Base-by-base conservation (phyloP, 371 early-diverging fungal species). In the Saksenaea oblongispora region DNA sequence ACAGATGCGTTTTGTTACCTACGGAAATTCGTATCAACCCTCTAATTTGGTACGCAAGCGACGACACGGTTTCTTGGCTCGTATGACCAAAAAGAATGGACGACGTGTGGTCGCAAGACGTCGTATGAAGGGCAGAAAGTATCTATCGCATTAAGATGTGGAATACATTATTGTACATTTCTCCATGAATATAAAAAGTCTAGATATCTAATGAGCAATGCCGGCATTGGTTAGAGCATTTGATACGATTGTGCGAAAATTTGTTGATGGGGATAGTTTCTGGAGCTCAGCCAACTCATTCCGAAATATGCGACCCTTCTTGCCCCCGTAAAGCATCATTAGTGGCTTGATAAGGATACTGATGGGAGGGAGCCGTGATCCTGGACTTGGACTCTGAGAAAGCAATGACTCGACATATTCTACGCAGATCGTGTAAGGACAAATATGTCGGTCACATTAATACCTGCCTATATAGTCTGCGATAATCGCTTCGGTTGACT, bases 1-100 rank as follows among this genome's bases (percentile, higher is more conserved):
- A 61, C 90, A 90, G 69, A 80, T 85, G 68, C 89, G 93, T 54
- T 91, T 86, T 64, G 82, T 84, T 36, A 84, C 89, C 8, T 95
- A 89, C 66, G 98, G 98, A 55, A 87, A 90, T 64, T 93, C 93
- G 53, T 98, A 95, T 75, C 97, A 96, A 75, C 98, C 98, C 11
- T 91, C 91, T 64, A 92, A 91, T 58, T 67, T 95, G 26, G 91
- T 89, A 53, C 89, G 98, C 55, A 97, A 97, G 80, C 85, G 96
- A 67, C 87, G 89, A 71, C 94, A 93, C 75, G 98, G 98, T 41
- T 98, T 95, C 77, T 83, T 97, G 69, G 69, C 82, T 54, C 84
- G 98, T 24, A 73, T 94, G 68, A 82, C 90, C 66, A 93, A 90
- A 31, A 86, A 88, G 58, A 84, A 78, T 18, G 98, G 98, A 5